A percentile compares a stretch with the other conserved stretches of the same genome.
These are phyloP conservation scores for Neltuma alba DNA, from an alignment of 306 rosid species.

Conservation along the genomic window DNA sequence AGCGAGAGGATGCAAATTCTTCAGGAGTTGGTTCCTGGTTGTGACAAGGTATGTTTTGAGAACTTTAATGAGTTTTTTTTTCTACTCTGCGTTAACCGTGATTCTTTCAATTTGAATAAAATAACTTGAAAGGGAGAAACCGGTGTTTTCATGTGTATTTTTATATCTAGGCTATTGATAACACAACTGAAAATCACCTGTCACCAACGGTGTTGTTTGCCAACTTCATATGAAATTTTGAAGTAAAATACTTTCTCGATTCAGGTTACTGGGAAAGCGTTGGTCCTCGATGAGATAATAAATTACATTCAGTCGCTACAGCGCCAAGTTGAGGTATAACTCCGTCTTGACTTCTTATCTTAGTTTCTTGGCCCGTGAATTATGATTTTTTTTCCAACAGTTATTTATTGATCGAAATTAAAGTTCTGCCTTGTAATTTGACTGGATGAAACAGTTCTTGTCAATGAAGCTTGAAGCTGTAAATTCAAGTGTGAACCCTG, in stretches of 20 bases:
- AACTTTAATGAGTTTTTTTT: conserved; percentile 1
- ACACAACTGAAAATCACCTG: conserved; percentile 1
- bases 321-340: conserved; percentile 89
- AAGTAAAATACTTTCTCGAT: conserved; percentile 8
- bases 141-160: not conserved
- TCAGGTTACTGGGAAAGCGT: conserved; percentile 94
- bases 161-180: not conserved
- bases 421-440: conserved; percentile 13
- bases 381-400: not conserved
- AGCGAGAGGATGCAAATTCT: conserved; percentile 94
- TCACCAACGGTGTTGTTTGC: not conserved
- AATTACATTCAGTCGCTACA: too few species aligned
- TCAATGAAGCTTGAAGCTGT: conserved; percentile 97
- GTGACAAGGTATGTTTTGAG: conserved; percentile 72
- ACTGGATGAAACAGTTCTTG: conserved; percentile 71
- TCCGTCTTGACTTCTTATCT: not conserved
- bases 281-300: conserved; percentile 97
- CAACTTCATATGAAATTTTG: conserved; percentile 8
- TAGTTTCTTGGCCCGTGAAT: not conserved
- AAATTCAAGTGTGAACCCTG: conserved; percentile 70
- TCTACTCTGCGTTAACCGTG: too few species aligned
- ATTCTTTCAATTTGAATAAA: not conserved
- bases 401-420: not conserved
- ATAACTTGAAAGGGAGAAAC: not conserved
- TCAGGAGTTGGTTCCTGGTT: conserved; percentile 96